A percentile compares a stretch with the other conserved stretches of the same genome.
These are phyloP conservation scores for Microsporum ferrugineum DNA, from an alignment of 2,329 filamentous ascomycete species.

Conservation along the genomic window DNA sequence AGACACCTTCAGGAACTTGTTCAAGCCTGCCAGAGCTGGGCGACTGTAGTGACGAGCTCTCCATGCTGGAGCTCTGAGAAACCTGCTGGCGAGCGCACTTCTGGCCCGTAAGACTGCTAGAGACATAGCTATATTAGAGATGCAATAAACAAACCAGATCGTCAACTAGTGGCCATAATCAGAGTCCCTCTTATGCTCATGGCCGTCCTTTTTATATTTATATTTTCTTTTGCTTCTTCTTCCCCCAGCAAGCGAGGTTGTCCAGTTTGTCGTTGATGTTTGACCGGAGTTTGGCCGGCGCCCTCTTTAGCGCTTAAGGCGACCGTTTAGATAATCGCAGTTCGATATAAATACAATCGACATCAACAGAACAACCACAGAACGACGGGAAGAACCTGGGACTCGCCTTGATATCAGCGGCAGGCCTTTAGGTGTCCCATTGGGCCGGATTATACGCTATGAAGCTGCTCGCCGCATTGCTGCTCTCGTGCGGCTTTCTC, in stretches of 20 bases:
- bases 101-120: not conserved
- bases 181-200: not conserved
- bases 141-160: not conserved
- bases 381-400: not conserved
- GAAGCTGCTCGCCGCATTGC: slow-evolving; percentile 31
- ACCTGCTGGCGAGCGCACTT: not conserved
- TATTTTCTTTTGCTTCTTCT: not conserved
- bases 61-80: not conserved
- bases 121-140: not conserved
- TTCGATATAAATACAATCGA: not conserved
- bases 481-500: slow-evolving; percentile 19
- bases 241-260: not conserved
- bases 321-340: not conserved
- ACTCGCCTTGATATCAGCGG: not conserved
- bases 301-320: not conserved
- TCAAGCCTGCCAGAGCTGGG: slow-evolving; percentile 16
- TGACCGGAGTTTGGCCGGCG: not conserved
- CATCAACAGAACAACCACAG: not conserved
- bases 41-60: not conserved
- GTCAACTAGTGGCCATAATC: not conserved
- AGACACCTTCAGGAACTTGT: slow-evolving; percentile 56
- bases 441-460: slow-evolving; percentile 21
- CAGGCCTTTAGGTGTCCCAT: not conserved
- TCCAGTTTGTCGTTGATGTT: not conserved
- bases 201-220: not conserved